phyloP scores from a whole-genome alignment of 2,329 filamentous ascomycete genomes.

The Pezicula carpinea region DNA sequence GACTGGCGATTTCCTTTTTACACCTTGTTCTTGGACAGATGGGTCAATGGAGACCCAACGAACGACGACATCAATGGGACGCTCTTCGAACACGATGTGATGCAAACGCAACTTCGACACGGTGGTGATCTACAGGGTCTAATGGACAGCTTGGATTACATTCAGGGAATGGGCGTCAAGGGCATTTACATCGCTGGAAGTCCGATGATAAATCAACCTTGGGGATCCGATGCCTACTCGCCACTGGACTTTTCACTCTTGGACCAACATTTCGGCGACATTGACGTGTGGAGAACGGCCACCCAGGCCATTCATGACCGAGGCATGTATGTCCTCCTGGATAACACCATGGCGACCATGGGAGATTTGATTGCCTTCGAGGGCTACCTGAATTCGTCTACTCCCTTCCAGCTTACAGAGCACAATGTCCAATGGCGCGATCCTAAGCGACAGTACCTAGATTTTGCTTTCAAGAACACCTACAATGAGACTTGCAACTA shows the following conservation, averaged over 20 bases:
- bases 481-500: constrained; percentile 52
- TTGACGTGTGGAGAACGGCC: constrained; percentile 50
- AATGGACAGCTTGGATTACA: constrained; percentile 56
- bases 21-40: constrained; percentile 57
- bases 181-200: constrained; percentile 59
- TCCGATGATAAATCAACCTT: constrained; percentile 58
- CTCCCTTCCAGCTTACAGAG: constrained; percentile 40
- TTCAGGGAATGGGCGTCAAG: constrained; percentile 62
- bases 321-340: constrained; percentile 60
- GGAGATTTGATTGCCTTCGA: constrained; percentile 60
- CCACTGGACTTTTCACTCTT: constrained; percentile 58
- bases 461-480: constrained; percentile 14
- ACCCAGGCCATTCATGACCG: constrained; percentile 54
- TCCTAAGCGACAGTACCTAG: not conserved
- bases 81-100: constrained; percentile 53
- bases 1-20: constrained; percentile 65
- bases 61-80: constrained; percentile 61
- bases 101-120: constrained; percentile 55
- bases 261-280: constrained; percentile 57
- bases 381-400: constrained; percentile 52
- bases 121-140: constrained; percentile 56
- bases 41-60: constrained; percentile 57
- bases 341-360: constrained; percentile 63
- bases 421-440: constrained; percentile 8
- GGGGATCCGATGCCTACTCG: constrained; percentile 54